Evolutionary conservation across 2,329 filamentous ascomycete genomes (phyloP), one percentile per base, ranked within the genome.

Genomic region (Fusarium aywerte): DNA sequence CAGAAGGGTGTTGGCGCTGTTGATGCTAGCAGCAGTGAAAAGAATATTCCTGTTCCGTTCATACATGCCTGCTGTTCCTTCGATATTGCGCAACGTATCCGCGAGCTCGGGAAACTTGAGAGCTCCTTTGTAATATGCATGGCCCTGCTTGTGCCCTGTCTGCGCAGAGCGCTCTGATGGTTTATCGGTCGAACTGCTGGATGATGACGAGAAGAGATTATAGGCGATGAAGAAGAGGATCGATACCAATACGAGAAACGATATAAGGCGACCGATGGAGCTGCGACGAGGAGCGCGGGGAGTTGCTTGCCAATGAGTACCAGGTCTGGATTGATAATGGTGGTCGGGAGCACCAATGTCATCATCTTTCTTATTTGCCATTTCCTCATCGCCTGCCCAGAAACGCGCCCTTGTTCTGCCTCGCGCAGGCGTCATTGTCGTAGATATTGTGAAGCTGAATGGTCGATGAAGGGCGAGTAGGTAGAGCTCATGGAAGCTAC

Each of bases 11-110:
- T 92, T 85, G 16, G 89, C 87, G 74, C 92, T 96, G 76, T 86
- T 86, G 49, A 96, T 79, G 62, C 85, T 93, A 0, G 92, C 89
- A 5, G 91, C 89, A 6, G 89, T 90, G 75, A 97, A 97, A 4
- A 97, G 78, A 16, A 97, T 85, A 72, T 93, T 93, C 49, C 85
- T 85, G 73, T 91, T 92, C 35, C 79, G 75, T 31, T 75, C 65
- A 52, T 80, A 80, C 47, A 78, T 77, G 6, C 89, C 89, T 25
- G 80, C 80, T 0, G 86, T 88, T 20, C 78, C 80, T 9, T 82
- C 76, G 40, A 90, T 86, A 13, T 81, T 83, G 39, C 89, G 85
- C 38, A 97, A 80, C 5, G 90, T 88, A 18, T 77, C 73, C 1
- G 85, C 86, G 39, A 97, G 84, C 12, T 86, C 78, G 69, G 85